Conservation (phyloP, 805 yeast species). For the Zygotorulaspora florentina region DNA sequence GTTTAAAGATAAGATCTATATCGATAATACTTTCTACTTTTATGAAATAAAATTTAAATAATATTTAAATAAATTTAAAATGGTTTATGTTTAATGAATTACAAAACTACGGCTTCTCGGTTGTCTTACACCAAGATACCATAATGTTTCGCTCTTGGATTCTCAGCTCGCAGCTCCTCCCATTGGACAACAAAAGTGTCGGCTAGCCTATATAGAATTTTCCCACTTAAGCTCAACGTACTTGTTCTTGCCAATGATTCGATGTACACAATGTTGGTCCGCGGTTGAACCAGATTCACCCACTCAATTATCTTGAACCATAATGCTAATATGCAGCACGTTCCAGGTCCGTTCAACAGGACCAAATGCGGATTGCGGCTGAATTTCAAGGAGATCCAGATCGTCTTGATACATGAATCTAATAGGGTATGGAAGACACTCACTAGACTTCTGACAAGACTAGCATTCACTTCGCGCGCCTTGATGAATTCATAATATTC, state of each 20-base stretch:
- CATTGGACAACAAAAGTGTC: constrained; percentile 89
- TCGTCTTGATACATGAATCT: constrained; percentile 19
- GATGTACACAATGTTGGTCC: constrained; percentile 77
- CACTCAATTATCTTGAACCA: constrained; percentile 30
- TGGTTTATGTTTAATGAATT: constrained; percentile 11
- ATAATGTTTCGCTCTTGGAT: constrained; percentile 60
- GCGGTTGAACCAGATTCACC: constrained; percentile 14
- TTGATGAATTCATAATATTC: constrained; percentile 28
- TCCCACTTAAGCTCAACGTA: constrained; percentile 71
- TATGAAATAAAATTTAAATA: constrained; percentile 3
- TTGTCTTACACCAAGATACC: constrained; percentile 63
- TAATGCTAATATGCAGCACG: constrained; percentile 32
- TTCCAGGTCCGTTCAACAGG: constrained; percentile 40
- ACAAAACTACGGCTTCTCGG: not conserved
- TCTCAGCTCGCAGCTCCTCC: constrained; percentile 50
- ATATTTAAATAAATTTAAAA: not conserved
- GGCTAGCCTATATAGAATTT: constrained; percentile 60
- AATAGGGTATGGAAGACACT: constrained; percentile 36
- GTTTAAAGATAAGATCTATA: constrained; percentile 4
- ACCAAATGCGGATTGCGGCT: constrained; percentile 25
- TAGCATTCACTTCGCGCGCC: constrained; percentile 40
- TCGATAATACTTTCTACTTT: constrained; percentile 2
- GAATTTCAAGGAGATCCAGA: constrained; percentile 19
- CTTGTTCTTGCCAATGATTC: constrained; percentile 85
- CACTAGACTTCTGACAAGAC: constrained; percentile 27